phyloP scores from a whole-genome alignment of 1,284 basidiomycete genomes.

The Moesziomyces parantarcticus region DNA sequence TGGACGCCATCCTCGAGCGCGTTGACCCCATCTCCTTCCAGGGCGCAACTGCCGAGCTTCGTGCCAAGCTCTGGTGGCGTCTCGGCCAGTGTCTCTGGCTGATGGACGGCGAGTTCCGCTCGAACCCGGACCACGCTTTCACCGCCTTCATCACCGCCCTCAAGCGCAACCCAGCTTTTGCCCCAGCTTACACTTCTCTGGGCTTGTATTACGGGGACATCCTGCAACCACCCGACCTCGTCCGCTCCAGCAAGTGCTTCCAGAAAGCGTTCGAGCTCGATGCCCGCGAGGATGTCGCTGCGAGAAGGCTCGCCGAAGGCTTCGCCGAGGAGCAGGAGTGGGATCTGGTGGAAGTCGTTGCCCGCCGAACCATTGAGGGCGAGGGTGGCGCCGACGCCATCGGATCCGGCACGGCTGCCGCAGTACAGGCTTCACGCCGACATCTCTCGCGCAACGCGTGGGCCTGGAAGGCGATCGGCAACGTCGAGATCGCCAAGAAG shows the following conservation, averaged over 20 bases:
- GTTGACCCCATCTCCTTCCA: conserved; percentile 70
- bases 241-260: conserved; percentile 92
- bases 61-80: conserved; percentile 84
- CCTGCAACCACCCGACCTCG: conserved; percentile 79
- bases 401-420: conserved; percentile 16
- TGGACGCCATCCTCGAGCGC: conserved; percentile 75
- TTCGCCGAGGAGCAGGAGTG: conserved; percentile 94
- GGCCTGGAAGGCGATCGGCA: conserved; percentile 98
- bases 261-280: conserved; percentile 99
- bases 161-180: conserved; percentile 80
- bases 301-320: conserved; percentile 82
- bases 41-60: conserved; percentile 64
- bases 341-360: conserved; percentile 94
- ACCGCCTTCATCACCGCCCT: conserved; percentile 84
- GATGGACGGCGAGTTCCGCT: conserved; percentile 73
- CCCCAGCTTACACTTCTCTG: conserved; percentile 91
- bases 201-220: conserved; percentile 87
- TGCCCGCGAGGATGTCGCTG: conserved; percentile 85
- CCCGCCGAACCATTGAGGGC: conserved; percentile 88
- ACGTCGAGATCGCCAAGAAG: conserved; percentile 82
- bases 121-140: conserved; percentile 54
- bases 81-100: conserved; percentile 83
- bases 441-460: conserved; percentile 79
- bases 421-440: conserved; percentile 28
- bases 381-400: conserved; percentile 61